Evolutionary conservation across 768 basidiomycete genomes (phyloP).

Genomic region (Dioszegia aurantiaca): DNA sequence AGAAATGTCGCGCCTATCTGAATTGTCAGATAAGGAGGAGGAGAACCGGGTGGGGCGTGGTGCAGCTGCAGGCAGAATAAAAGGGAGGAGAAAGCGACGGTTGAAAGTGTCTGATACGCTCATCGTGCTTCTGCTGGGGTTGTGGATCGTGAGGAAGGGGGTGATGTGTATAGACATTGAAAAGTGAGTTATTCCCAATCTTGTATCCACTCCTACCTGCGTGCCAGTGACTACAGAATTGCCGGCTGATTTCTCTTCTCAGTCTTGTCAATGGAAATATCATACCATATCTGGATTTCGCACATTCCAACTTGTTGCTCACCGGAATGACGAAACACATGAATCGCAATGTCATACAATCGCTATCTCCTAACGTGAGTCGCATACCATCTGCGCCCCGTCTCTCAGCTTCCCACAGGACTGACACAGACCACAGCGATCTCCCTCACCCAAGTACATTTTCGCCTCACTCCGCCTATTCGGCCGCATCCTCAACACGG

Average conservation of each 20-base stretch:
- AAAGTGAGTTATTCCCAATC: constrained; percentile 60
- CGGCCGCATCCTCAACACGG: constrained; percentile 59
- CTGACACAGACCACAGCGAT: constrained; percentile 59
- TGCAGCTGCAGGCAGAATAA: constrained; percentile 8
- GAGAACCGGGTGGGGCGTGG: background rate
- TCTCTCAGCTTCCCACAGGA: background rate
- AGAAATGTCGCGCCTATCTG: constrained; percentile 16
- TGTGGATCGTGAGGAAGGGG: constrained; percentile 77
- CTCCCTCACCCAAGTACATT: constrained; percentile 62
- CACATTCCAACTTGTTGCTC: constrained; percentile 61
- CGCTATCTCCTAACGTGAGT: constrained; percentile 69
- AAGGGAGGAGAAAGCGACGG: constrained; percentile 20
- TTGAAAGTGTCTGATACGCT: constrained; percentile 59
- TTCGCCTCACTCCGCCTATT: constrained; percentile 66
- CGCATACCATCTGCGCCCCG: background rate
- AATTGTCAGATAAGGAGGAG: constrained; percentile 12
- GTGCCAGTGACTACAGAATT: background rate
- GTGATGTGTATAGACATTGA: constrained; percentile 72
- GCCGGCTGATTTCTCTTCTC: constrained; percentile 14
- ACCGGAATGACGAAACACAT: constrained; percentile 65
- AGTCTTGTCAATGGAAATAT: constrained; percentile 73
- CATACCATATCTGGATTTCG: constrained; percentile 75
- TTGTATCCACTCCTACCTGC: too few species aligned
- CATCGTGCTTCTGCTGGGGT: constrained; percentile 68
- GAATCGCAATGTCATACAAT: constrained; percentile 65